Conservation (phyloP, 495 filamentous ascomycete genomes). For the Pyrenula aspistea region DNA sequence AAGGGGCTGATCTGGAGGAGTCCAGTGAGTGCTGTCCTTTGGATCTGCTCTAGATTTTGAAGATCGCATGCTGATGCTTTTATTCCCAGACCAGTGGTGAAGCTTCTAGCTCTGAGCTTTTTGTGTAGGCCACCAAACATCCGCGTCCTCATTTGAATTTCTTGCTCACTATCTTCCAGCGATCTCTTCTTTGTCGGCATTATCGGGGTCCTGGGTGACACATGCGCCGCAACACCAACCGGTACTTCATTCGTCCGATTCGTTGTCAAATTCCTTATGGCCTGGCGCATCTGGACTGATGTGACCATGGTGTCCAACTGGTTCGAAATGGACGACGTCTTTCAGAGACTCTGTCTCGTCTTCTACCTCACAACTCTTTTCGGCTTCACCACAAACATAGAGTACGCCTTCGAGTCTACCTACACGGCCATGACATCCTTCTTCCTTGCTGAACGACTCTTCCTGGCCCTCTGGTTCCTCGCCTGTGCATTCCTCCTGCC, state of each 20-base stretch:
- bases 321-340: conserved; percentile 48
- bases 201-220: conserved; percentile 46
- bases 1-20: conserved; percentile 44
- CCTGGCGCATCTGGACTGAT: conserved; percentile 49
- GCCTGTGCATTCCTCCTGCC: conserved; percentile 32
- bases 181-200: conserved; percentile 43
- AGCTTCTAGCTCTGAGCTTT: conserved; percentile 46
- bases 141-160: too few species aligned
- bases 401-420: conserved; percentile 33
- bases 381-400: conserved; percentile 45
- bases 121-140: conserved; percentile 19
- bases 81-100: conserved; percentile 26
- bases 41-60: too few species aligned
- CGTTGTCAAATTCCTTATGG: conserved; percentile 40
- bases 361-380: conserved; percentile 43
- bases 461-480: conserved; percentile 28
- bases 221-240: conserved; percentile 35
- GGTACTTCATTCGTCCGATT: conserved; percentile 36
- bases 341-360: conserved; percentile 38
- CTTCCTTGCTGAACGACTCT: conserved; percentile 40
- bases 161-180: neutral
- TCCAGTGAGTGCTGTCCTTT: neutral
- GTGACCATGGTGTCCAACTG: conserved; percentile 35
- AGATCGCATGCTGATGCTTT: neutral
- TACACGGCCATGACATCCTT: conserved; percentile 41